phyloP scores from a whole-genome alignment of 2,329 filamentous ascomycete genomes.

The Scytalidium lignicola region DNA sequence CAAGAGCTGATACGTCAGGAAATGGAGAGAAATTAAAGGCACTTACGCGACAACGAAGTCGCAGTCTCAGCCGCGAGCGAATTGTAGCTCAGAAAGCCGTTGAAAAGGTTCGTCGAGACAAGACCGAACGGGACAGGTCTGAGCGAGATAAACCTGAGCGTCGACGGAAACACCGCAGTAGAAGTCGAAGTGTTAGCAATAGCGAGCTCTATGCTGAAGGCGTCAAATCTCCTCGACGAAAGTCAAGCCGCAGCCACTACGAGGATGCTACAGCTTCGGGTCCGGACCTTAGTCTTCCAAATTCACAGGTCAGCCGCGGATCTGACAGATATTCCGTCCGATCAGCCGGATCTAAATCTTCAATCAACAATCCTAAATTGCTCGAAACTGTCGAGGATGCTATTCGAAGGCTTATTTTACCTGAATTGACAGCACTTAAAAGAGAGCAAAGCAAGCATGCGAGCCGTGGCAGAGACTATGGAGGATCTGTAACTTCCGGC shows the following conservation, averaged over 20 bases:
- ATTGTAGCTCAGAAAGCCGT: constrained; percentile 61
- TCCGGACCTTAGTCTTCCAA: constrained; percentile 58
- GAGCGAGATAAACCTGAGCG: constrained; percentile 40
- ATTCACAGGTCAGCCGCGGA: constrained; percentile 47
- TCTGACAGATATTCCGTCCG: constrained; percentile 55
- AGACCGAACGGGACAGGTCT: constrained; percentile 39
- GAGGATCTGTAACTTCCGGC: constrained; percentile 54
- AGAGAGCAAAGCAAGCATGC: constrained; percentile 78
- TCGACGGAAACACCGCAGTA: constrained; percentile 36
- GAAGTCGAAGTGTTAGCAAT: constrained; percentile 41
- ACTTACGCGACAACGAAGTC: constrained; percentile 51
- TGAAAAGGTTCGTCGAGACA: constrained; percentile 56
- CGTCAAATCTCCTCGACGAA: constrained; percentile 39
- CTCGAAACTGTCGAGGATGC: constrained; percentile 71
- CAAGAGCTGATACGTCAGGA: constrained; percentile 21
- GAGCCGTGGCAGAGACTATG: constrained; percentile 56
- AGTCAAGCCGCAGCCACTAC: constrained; percentile 44
- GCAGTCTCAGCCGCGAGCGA: constrained; percentile 61
- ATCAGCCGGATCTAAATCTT: constrained; percentile 53
- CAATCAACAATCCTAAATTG: constrained; percentile 67
- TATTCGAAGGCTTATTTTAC: constrained; percentile 69
- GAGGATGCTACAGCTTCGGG: constrained; percentile 38
- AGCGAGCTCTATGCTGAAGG: constrained; percentile 38
- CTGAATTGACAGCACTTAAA: constrained; percentile 87
- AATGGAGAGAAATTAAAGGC: constrained; percentile 48